phyloP scores from a whole-genome alignment of 495 filamentous ascomycete genomes.

The Penicillium odoratum region DNA sequence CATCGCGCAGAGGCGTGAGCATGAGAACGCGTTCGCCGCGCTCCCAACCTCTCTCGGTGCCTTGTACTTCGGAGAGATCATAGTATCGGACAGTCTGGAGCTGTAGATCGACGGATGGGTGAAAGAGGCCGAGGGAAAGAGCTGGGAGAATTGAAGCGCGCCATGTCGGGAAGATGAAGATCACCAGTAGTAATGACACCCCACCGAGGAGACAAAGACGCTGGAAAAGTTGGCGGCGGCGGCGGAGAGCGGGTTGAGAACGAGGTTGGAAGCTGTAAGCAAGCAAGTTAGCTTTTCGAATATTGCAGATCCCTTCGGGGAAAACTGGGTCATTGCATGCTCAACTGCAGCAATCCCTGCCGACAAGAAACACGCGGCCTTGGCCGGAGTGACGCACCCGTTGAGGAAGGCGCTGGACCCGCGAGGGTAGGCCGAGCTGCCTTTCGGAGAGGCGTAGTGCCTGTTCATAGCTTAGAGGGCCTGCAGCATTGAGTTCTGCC shows the following conservation, averaged over 20 bases:
- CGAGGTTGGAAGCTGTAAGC: constrained; percentile 79
- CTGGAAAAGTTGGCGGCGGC: constrained; percentile 71
- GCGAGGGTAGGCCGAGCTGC: constrained; percentile 65
- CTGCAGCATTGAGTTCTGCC: constrained; percentile 25
- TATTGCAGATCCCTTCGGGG: background rate
- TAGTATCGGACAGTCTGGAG: constrained; percentile 96
- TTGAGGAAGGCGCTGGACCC: constrained; percentile 73
- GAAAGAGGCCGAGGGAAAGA: constrained; percentile 70
- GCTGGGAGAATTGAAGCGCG: constrained; percentile 62
- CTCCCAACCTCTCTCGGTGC: constrained; percentile 89
- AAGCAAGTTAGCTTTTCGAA: constrained; percentile 5
- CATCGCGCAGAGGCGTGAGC: constrained; percentile 93
- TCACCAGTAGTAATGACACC: constrained; percentile 61
- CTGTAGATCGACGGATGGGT: constrained; percentile 67
- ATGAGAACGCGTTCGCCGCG: constrained; percentile 91
- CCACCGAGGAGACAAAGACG: constrained; percentile 57
- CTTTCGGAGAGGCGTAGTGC: constrained; percentile 73
- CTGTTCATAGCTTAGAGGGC: constrained; percentile 49
- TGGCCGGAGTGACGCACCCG: constrained; percentile 55
- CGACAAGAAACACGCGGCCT: constrained; percentile 8
- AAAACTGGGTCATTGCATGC: background rate
- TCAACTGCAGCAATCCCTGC: constrained; percentile 6
- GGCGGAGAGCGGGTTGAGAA: constrained; percentile 69
- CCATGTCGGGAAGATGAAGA: constrained; percentile 67
- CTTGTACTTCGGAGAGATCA: constrained; percentile 87